Base-by-base conservation (phyloP, 2,329 filamentous ascomycete species). In the Hypoxylon sp. region DNA sequence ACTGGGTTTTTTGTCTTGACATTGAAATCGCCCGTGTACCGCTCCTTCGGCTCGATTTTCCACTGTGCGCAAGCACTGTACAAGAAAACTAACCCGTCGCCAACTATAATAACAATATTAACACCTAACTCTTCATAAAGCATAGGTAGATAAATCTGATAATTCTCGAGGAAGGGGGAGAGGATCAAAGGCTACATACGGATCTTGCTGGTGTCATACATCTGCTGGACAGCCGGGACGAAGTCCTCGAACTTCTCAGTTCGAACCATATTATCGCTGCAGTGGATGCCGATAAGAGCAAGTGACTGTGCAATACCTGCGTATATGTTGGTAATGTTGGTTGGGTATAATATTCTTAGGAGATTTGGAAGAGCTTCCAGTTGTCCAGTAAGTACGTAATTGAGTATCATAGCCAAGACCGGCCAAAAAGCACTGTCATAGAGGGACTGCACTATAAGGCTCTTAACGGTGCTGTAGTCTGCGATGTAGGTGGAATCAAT, bases 21-120 rank as follows among this genome's bases (percentile, higher is more conserved):
- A 10, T 66, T 58, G 58, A 82, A 81, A 51, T 77, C 74, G 0
- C 75, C 78, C 1, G 59, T 70, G 50, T 80, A 81, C 14, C 74
- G 72, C 69, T 82, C 81, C 50, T 78, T 80, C 10, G 81, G 78
- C 3, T 77, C 73, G 8, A 81, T 63, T 22, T 69, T 74, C 82
- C 82, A 84, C 66, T 78, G 78, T 0, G 77, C 78, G 70, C 82
- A 84, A 5, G 60, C 11, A 31, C 24, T 35, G n/a, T 67, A 64
- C 14, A 61, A 26, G 42, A 13, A 37, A 4, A 64, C 54, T 2
- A 61, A 6, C 13, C 5, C 39, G 13, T 70, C 67, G n/a, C 67
- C 67, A 10, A 64, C 67, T 70, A 52, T 48, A n/a, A 17, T n/a
- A 3, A 35, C 24, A 19, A 2, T n/a, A 33, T 70, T 51, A 70